Percentiles rank a stretch among this genome's conserved stretches.
phyloP scores from a whole-genome alignment of 2,329 filamentous ascomycete genomes.

The Acarospora socialis region DNA sequence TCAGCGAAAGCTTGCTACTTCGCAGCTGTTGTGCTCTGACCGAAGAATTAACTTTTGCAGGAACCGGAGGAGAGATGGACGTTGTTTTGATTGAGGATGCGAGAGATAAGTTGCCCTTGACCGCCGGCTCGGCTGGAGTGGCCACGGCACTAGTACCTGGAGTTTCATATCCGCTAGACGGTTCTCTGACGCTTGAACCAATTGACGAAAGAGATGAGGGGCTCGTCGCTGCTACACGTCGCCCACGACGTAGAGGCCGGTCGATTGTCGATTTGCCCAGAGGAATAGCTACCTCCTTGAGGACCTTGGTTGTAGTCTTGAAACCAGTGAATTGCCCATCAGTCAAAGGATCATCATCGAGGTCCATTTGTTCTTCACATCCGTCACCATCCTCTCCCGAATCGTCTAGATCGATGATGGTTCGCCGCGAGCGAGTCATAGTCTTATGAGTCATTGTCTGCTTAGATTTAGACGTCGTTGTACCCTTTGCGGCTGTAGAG shows the following conservation, averaged over 20 bases:
- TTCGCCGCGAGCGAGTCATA: no score
- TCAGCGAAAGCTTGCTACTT: constrained; percentile 11
- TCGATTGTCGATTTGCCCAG: constrained; percentile 6
- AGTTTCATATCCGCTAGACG: constrained; percentile 42
- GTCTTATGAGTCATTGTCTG: no score
- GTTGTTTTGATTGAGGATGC: neutral
- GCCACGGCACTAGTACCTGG: constrained; percentile 45
- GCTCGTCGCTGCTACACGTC: constrained; percentile 11
- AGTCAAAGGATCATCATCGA: no score
- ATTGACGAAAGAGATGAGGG: constrained; percentile 27
- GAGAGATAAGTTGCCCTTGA: constrained; percentile 19
- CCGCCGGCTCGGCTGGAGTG: constrained; percentile 36
- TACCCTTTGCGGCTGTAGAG: no score
- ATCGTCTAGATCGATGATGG: no score
- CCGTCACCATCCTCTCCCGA: constrained; percentile 30
- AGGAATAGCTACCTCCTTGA: constrained; percentile 10
- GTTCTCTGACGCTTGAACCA: constrained; percentile 26
- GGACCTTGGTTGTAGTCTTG: constrained; percentile 14
- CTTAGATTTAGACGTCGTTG: no score
- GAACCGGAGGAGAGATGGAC: no score
- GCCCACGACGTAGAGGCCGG: constrained; percentile 1
- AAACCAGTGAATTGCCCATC: no score
- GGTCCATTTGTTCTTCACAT: constrained; percentile 26
- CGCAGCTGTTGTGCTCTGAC: constrained; percentile 1
- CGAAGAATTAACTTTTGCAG: no score